These are phyloP conservation scores for Fraxinus xanthoxyloides DNA, from an alignment of 305 asterid genomes.

Conservation along the genomic window DNA sequence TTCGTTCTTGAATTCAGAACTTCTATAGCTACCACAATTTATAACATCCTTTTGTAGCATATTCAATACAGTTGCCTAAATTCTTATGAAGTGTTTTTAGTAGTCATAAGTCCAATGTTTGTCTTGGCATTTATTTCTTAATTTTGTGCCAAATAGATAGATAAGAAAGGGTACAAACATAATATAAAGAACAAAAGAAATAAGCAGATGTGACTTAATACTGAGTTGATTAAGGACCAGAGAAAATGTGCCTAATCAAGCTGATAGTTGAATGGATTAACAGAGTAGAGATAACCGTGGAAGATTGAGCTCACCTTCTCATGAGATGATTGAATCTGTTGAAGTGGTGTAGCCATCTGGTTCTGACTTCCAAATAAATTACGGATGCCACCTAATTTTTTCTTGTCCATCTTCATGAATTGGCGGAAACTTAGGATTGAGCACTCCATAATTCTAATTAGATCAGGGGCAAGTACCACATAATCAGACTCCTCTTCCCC, in stretches of 20 bases:
- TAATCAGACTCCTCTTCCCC: constrained; percentile 49
- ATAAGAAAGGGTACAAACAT: background rate
- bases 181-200: background rate
- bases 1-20: background rate
- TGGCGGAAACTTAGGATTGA: constrained; percentile 67
- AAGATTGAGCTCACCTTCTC: constrained; percentile 55
- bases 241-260: background rate
- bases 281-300: background rate
- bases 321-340: constrained; percentile 69
- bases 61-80: background rate
- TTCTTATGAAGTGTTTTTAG: background rate
- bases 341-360: constrained; percentile 68
- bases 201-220: background rate
- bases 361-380: constrained; percentile 54
- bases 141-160: background rate
- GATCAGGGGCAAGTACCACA: constrained; percentile 53
- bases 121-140: background rate
- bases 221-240: background rate
- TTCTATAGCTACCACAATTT: background rate
- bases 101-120: background rate
- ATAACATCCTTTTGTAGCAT: background rate
- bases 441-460: constrained; percentile 60
- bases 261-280: background rate
- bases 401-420: constrained; percentile 81
- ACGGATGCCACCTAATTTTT: constrained; percentile 51